Evolutionary conservation across 345 rosid genomes (phyloP).

Genomic region (Cardamine resedifolia): DNA sequence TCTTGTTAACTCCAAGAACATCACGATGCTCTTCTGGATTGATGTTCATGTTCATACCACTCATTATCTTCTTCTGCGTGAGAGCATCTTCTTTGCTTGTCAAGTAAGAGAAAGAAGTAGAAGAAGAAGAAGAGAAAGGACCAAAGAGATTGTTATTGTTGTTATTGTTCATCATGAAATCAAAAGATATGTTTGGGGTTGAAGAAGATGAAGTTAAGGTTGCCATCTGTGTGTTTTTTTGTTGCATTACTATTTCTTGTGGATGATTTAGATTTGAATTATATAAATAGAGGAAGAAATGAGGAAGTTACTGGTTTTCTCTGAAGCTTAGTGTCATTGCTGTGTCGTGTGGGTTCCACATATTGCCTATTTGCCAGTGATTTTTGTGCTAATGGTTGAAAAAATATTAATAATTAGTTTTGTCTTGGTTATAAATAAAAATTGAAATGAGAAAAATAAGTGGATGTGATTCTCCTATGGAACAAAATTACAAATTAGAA

Average conservation of each 20-base stretch:
- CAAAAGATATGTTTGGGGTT: slow-evolving; percentile 36
- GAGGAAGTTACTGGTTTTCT: slow-evolving; percentile 22
- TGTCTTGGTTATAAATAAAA: slow-evolving; percentile 19
- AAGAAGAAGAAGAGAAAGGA: slow-evolving; percentile 50
- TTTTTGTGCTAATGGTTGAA: slow-evolving; percentile 17
- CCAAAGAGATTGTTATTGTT: slow-evolving; percentile 35
- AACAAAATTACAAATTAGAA: slow-evolving; percentile 32
- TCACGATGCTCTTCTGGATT: slow-evolving; percentile 11
- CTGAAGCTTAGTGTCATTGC: slow-evolving; percentile 26
- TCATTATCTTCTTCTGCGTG: slow-evolving; percentile 36
- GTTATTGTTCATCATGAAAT: slow-evolving; percentile 31
- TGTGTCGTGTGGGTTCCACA: slow-evolving; percentile 3
- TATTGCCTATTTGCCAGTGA: slow-evolving; percentile 24
- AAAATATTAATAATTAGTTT: slow-evolving; percentile 12
- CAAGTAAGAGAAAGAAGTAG: slow-evolving; percentile 46
- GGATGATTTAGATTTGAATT: slow-evolving; percentile 16
- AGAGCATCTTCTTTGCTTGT: slow-evolving; percentile 44
- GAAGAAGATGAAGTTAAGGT: slow-evolving; percentile 31
- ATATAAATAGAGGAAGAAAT: slow-evolving; percentile 21
- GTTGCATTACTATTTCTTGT: not conserved
- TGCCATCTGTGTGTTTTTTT: not conserved
- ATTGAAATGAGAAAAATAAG: not conserved
- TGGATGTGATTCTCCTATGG: slow-evolving; percentile 22
- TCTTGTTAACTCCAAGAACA: slow-evolving; percentile 31
- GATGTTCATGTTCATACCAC: slow-evolving; percentile 23